phyloP scores from a whole-genome alignment of 805 yeast species.

The Saturnispora silvae region DNA sequence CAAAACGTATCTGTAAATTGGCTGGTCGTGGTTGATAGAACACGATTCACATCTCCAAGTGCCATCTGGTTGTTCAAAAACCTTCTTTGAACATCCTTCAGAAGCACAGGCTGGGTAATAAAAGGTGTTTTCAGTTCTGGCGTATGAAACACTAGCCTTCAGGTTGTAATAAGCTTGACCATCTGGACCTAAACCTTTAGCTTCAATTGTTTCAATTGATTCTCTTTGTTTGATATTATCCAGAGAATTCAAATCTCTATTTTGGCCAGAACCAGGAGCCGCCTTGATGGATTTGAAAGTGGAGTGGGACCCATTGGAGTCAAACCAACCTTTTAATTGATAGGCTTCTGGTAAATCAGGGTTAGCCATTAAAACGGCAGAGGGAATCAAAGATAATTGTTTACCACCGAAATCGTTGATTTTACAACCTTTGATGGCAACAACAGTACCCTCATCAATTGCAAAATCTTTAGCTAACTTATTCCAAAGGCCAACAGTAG shows the following conservation, averaged over 20 bases:
- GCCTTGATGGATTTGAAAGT: slow-evolving; percentile 50
- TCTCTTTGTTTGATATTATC: slow-evolving; percentile 47
- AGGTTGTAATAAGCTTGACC: slow-evolving; percentile 70
- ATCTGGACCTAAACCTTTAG: slow-evolving; percentile 56
- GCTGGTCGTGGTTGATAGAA: slow-evolving; percentile 55
- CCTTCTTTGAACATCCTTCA: slow-evolving; percentile 75
- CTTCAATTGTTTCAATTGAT: slow-evolving; percentile 54
- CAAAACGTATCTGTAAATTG: slow-evolving; percentile 71
- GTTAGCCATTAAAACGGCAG: slow-evolving; percentile 64
- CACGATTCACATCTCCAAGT: slow-evolving; percentile 94
- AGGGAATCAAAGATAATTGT: slow-evolving; percentile 66
- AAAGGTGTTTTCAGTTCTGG: slow-evolving; percentile 59
- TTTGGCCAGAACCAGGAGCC: slow-evolving; percentile 22
- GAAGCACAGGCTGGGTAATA: slow-evolving; percentile 83
- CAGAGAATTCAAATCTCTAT: slow-evolving; percentile 24
- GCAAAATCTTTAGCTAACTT: slow-evolving; percentile 71
- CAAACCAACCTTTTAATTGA: slow-evolving; percentile 90
- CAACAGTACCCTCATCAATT: slow-evolving; percentile 66
- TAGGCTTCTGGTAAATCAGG: slow-evolving; percentile 89
- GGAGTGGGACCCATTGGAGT: slow-evolving; percentile 58
- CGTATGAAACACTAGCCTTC: slow-evolving; percentile 63
- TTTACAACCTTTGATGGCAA: slow-evolving; percentile 85
- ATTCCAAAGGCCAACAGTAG: slow-evolving; percentile 85
- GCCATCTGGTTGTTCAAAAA: slow-evolving; percentile 59
- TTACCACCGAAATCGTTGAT: slow-evolving; percentile 85